These are phyloP conservation scores for Chlamydomonas schloesseri DNA, from an alignment of 139 green algal species.

Conservation along the genomic window DNA sequence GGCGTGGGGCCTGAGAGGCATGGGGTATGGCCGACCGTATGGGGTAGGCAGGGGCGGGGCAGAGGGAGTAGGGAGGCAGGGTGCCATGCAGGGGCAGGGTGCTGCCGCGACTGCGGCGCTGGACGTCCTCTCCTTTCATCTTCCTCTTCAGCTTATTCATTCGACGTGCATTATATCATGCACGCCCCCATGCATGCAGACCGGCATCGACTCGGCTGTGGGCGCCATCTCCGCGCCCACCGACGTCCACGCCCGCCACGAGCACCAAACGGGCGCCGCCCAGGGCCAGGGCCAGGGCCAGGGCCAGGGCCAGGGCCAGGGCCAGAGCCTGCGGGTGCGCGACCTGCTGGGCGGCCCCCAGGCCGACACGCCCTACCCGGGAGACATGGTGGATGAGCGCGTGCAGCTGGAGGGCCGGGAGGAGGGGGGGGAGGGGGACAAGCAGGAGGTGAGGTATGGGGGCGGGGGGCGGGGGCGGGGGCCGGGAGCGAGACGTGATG, in stretches of 20 bases:
- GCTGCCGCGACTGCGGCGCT: no score
- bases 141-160: no score
- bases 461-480: not conserved
- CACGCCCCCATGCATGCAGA: no score
- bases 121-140: no score
- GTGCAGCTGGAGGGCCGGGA: conserved; percentile 24
- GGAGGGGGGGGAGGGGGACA: not conserved
- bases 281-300: no score
- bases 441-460: not conserved
- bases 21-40: no score
- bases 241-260: not conserved
- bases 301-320: no score
- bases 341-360: conserved; percentile 25
- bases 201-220: conserved; percentile 2
- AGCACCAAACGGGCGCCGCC: no score
- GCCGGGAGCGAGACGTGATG: not conserved
- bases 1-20: no score
- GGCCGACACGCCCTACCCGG: conserved; percentile 36
- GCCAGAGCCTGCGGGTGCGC: not conserved
- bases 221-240: not conserved
- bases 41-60: not conserved
- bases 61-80: not conserved
- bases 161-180: no score
- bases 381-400: conserved; percentile 39
- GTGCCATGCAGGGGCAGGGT: no score